Evolutionary conservation across 2,329 filamentous ascomycete genomes (phyloP).

Genomic region (Trichoderma sp.): DNA sequence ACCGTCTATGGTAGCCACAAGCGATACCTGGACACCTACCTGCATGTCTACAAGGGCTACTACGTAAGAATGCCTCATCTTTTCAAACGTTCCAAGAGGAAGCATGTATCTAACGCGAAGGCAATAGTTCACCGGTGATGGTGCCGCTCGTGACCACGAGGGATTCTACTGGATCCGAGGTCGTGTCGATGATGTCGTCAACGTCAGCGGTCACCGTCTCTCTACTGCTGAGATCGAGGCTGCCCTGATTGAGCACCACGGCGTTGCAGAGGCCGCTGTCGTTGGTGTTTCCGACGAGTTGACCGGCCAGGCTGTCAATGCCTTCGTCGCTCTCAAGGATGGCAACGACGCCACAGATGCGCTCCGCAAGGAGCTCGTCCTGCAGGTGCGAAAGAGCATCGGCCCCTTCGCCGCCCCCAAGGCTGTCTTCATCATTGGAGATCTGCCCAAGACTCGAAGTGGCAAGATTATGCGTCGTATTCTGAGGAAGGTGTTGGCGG

Average conservation of each 20-base stretch:
- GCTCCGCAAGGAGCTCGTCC: constrained; percentile 86
- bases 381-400: constrained; percentile 96
- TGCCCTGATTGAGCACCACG: constrained; percentile 85
- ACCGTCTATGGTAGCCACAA: constrained; percentile 98
- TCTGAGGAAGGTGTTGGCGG: constrained; percentile 92
- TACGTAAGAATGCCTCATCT: constrained; percentile 64
- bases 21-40: constrained; percentile 97
- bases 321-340: constrained; percentile 91
- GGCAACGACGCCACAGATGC: constrained; percentile 71
- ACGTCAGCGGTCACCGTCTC: constrained; percentile 92
- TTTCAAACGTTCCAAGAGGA: neutral
- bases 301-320: constrained; percentile 94
- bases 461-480: constrained; percentile 99
- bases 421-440: constrained; percentile 83
- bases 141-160: constrained; percentile 92
- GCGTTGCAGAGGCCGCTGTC: constrained; percentile 90
- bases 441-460: constrained; percentile 93
- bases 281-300: constrained; percentile 92
- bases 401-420: constrained; percentile 97
- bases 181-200: constrained; percentile 97
- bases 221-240: constrained; percentile 98
- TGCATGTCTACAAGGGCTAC: constrained; percentile 97
- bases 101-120: constrained; percentile 6
- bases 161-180: constrained; percentile 99
- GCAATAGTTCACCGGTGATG: constrained; percentile 79